Conservation (phyloP, 2,329 filamentous ascomycete genomes). For the Lachnum nothofagi region DNA sequence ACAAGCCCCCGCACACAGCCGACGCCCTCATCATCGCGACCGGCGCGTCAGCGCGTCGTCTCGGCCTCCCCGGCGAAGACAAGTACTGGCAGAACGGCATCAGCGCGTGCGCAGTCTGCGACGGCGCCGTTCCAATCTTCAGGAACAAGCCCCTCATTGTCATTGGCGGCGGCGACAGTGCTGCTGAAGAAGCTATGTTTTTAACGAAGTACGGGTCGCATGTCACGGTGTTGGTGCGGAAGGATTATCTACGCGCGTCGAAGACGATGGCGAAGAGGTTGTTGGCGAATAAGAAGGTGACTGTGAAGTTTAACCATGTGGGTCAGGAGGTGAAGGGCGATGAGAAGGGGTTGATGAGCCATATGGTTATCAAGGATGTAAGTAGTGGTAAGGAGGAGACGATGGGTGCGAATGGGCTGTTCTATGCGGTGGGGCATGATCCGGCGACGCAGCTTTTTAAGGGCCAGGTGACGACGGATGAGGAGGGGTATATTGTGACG, state of each 20-base stretch:
- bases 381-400: conserved; percentile 71
- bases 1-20: conserved; percentile 74
- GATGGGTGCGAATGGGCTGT: conserved; percentile 85
- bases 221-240: conserved; percentile 88
- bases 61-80: conserved; percentile 81
- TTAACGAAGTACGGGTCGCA: conserved; percentile 95
- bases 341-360: conserved; percentile 79
- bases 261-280: conserved; percentile 89
- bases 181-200: conserved; percentile 95
- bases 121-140: conserved; percentile 96
- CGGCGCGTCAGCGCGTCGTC: conserved; percentile 81
- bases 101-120: conserved; percentile 93
- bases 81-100: conserved; percentile 97
- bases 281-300: conserved; percentile 79
- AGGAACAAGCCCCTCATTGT: conserved; percentile 92
- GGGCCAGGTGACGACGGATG: conserved; percentile 81
- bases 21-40: conserved; percentile 93
- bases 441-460: conserved; percentile 88
- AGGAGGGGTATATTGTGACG: conserved; percentile 86
- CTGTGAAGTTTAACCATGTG: conserved; percentile 77
- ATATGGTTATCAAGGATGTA: conserved; percentile 77
- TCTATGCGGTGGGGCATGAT: conserved; percentile 96
- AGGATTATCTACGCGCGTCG: conserved; percentile 78
- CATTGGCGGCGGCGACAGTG: conserved; percentile 93
- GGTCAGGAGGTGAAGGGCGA: conserved; percentile 82